phyloP scores from a whole-genome alignment of 768 basidiomycete species.

The Russula sp. region DNA sequence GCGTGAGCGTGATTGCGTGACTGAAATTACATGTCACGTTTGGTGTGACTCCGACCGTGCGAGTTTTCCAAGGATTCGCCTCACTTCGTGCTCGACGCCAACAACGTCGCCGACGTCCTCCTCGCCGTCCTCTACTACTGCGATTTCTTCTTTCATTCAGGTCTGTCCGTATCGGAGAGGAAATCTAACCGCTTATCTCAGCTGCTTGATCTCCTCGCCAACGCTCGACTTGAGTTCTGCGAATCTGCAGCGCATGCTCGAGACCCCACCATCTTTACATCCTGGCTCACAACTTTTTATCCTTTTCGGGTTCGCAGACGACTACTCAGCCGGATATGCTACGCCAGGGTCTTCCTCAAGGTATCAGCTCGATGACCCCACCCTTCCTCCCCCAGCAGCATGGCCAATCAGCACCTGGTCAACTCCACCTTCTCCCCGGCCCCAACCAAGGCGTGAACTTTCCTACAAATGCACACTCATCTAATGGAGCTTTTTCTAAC shows the following conservation, averaged over 20 bases:
- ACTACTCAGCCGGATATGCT: conserved; percentile 49
- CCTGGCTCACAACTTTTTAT: conserved; percentile 13
- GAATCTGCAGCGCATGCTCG: conserved; percentile 24
- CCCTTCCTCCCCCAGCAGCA: conserved; percentile 36
- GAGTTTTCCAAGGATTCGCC: conserved; percentile 25
- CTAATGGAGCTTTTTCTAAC: conserved; percentile 17
- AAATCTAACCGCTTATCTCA: conserved; percentile 25
- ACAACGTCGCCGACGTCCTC: conserved; percentile 21
- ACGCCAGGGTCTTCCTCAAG: conserved; percentile 38
- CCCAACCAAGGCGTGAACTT: conserved; percentile 30
- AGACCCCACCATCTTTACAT: conserved; percentile 23
- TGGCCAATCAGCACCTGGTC: conserved; percentile 34
- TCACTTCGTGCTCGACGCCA: conserved; percentile 26
- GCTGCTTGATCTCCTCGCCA: conserved; percentile 20
- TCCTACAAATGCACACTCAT: conserved; percentile 27
- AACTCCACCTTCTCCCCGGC: conserved; percentile 35
- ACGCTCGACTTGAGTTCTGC: conserved; percentile 19
- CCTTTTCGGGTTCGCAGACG: conserved; percentile 34
- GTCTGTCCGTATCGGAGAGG: conserved; percentile 17
- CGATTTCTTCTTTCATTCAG: conserved; percentile 15
- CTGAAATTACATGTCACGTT: conserved; percentile 8
- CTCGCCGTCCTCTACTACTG: conserved; percentile 12
- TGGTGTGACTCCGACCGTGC: conserved; percentile 25
- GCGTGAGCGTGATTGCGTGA: conserved; percentile 7
- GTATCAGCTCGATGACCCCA: conserved; percentile 34